These are phyloP conservation scores for Penicillium lagena DNA, from an alignment of 495 filamentous ascomycete species.

Conservation along the genomic window DNA sequence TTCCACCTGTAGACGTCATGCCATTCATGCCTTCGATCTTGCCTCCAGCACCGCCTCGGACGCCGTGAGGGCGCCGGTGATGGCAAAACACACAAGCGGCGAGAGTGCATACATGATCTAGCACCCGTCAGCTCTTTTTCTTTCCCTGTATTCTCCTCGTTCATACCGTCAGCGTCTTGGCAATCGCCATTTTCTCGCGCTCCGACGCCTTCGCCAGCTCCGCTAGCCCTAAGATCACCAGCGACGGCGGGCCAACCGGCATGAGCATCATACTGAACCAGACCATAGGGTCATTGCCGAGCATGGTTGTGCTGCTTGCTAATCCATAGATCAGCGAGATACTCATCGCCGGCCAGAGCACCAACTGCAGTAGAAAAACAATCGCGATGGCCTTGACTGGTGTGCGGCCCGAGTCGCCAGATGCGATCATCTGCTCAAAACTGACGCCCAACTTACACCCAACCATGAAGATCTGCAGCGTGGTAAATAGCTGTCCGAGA, in stretches of 20 bases:
- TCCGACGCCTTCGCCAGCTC: slow-evolving; percentile 55
- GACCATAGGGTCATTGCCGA: slow-evolving; percentile 61
- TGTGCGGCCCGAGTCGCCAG: slow-evolving; percentile 36
- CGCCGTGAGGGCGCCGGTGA: slow-evolving; percentile 47
- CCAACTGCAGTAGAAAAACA: slow-evolving; percentile 54
- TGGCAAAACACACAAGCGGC: slow-evolving; percentile 45
- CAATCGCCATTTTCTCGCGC: slow-evolving; percentile 60
- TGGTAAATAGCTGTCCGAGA: slow-evolving; percentile 64
- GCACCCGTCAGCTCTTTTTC: background rate
- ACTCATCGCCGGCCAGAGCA: slow-evolving; percentile 58
- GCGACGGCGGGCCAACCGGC: slow-evolving; percentile 64
- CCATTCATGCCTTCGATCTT: background rate
- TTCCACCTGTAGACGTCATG: slow-evolving; percentile 5
- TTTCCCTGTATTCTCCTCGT: background rate
- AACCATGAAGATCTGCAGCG: slow-evolving; percentile 66
- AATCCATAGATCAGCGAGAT: slow-evolving; percentile 57
- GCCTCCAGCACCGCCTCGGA: slow-evolving; percentile 24
- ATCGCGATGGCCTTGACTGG: slow-evolving; percentile 46
- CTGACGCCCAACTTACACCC: slow-evolving; percentile 57
- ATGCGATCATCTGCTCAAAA: slow-evolving; percentile 46
- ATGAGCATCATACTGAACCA: slow-evolving; percentile 78
- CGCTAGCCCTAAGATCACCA: slow-evolving; percentile 61
- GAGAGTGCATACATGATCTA: slow-evolving; percentile 46
- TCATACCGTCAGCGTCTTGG: slow-evolving; percentile 59
- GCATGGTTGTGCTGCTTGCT: slow-evolving; percentile 49